These are phyloP conservation scores for Arabis hirsuta DNA, from an alignment of 345 rosid species.

Conservation along the genomic window DNA sequence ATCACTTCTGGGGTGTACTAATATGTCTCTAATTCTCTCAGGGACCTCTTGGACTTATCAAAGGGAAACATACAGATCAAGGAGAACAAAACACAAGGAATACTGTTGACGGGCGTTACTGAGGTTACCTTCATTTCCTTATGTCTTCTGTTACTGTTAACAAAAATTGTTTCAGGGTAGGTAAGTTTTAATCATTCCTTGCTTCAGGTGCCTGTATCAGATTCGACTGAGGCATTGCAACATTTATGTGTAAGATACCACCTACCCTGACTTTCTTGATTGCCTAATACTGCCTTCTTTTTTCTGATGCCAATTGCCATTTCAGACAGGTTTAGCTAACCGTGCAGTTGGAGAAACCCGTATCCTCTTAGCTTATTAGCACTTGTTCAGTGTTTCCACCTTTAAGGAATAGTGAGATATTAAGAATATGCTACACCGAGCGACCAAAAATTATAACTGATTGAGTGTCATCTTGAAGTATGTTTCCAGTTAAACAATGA, in stretches of 20 bases:
- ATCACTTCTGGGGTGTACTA: constrained; percentile 15
- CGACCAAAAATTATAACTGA: not conserved
- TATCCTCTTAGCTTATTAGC: constrained; percentile 52
- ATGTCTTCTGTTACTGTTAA: constrained; percentile 5
- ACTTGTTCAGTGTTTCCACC: constrained; percentile 4
- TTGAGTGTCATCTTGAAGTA: constrained; percentile 30
- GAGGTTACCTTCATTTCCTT: constrained; percentile 50
- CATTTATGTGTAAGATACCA: constrained; percentile 66
- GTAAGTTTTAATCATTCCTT: constrained; percentile 30
- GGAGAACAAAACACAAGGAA: constrained; percentile 74
- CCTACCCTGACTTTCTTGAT: constrained; percentile 17
- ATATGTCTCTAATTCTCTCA: constrained; percentile 34
- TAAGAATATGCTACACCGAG: constrained; percentile 7
- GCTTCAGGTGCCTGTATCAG: constrained; percentile 55
- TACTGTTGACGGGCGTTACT: constrained; percentile 70
- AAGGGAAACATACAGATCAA: constrained; percentile 86
- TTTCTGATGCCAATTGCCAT: constrained; percentile 44
- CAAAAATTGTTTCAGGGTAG: constrained; percentile 5
- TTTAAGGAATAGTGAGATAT: constrained; percentile 1
- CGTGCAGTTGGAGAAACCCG: constrained; percentile 96
- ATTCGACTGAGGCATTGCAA: constrained; percentile 67
- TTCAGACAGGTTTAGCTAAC: constrained; percentile 79
- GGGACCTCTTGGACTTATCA: constrained; percentile 83
- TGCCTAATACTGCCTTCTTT: constrained; percentile 22
- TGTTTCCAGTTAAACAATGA: constrained; percentile 43